phyloP scores from a whole-genome alignment of 2,329 filamentous ascomycete genomes.

The Colletotrichum destructivum region DNA sequence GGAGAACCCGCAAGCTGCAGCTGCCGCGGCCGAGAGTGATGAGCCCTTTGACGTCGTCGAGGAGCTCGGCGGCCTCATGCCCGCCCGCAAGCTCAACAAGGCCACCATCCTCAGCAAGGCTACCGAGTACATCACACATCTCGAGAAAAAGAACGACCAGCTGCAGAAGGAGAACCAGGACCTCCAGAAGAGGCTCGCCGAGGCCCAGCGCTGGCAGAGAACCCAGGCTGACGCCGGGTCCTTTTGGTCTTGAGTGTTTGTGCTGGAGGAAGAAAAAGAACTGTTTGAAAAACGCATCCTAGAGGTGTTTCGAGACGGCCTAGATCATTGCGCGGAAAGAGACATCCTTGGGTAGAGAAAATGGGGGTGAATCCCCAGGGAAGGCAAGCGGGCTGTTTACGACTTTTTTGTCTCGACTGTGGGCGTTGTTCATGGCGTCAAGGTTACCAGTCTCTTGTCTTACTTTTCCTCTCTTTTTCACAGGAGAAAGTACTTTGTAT shows the following conservation, averaged over 20 bases:
- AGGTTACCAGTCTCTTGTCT: not conserved
- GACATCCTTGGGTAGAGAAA: not conserved
- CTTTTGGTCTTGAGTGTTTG: constrained; percentile 21
- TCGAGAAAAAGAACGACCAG: constrained; percentile 53
- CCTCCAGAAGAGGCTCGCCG: constrained; percentile 48
- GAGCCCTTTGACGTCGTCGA: constrained; percentile 45
- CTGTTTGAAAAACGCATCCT: not conserved
- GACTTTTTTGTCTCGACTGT: not conserved
- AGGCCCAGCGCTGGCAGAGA: constrained; percentile 36
- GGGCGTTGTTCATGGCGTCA: not conserved
- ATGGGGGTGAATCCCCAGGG: not conserved
- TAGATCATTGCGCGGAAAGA: not conserved
- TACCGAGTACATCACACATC: constrained; percentile 55
- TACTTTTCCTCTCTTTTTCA: not conserved
- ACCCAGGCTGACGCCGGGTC: constrained; percentile 27
- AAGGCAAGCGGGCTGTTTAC: not conserved
- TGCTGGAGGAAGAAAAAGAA: not conserved
- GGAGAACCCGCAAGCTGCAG: constrained; percentile 44
- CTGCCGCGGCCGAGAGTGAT: constrained; percentile 46
- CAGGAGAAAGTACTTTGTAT: not conserved
- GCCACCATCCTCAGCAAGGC: constrained; percentile 59
- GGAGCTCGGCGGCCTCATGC: constrained; percentile 51
- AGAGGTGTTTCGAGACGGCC: not conserved
- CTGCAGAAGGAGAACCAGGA: constrained; percentile 52
- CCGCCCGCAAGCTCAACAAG: constrained; percentile 59